phyloP scores from a whole-genome alignment of 257 asterid species.

The Plantago elongata region DNA sequence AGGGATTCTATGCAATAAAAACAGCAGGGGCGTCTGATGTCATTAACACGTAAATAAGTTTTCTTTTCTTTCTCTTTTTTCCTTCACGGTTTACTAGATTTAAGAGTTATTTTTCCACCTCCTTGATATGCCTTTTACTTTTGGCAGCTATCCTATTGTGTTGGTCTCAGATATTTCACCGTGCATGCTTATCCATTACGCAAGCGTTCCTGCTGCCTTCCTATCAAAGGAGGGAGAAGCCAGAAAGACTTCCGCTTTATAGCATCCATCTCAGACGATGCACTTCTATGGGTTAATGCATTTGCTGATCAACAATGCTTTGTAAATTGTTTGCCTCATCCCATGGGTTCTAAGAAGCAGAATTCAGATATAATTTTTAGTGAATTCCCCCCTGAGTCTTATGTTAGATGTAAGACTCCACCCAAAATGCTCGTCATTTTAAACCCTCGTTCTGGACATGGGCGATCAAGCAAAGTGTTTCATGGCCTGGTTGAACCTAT shows the following conservation, averaged over 20 bases:
- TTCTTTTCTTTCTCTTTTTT: background rate
- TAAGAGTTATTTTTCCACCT: conserved; percentile 23
- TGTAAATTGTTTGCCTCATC: conserved; percentile 91
- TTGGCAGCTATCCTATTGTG: conserved; percentile 83
- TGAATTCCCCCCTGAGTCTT: conserved; percentile 82
- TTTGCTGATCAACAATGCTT: conserved; percentile 97
- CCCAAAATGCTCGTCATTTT: conserved; percentile 93
- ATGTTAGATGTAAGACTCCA: conserved; percentile 72
- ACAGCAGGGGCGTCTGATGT: background rate
- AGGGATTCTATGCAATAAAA: background rate
- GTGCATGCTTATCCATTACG: conserved; percentile 81
- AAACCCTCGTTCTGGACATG: conserved; percentile 96
- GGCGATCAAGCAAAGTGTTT: conserved; percentile 93
- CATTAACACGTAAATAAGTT: background rate
- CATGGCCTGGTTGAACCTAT: conserved; percentile 86
- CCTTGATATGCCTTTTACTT: conserved; percentile 12
- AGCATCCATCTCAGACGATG: conserved; percentile 77
- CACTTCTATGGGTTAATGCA: conserved; percentile 89
- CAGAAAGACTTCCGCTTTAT: conserved; percentile 81
- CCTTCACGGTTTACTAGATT: conserved; percentile 12
- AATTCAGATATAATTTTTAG: conserved; percentile 51
- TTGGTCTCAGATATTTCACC: conserved; percentile 84
- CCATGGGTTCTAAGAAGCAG: conserved; percentile 75
- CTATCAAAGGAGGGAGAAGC: conserved; percentile 58
- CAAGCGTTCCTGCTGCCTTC: conserved; percentile 53